Percentiles rank a stretch among this genome's conserved stretches.
Evolutionary conservation across 2,329 filamentous ascomycete species (phyloP).

Genomic region (Coniochaeta hoffmannii): DNA sequence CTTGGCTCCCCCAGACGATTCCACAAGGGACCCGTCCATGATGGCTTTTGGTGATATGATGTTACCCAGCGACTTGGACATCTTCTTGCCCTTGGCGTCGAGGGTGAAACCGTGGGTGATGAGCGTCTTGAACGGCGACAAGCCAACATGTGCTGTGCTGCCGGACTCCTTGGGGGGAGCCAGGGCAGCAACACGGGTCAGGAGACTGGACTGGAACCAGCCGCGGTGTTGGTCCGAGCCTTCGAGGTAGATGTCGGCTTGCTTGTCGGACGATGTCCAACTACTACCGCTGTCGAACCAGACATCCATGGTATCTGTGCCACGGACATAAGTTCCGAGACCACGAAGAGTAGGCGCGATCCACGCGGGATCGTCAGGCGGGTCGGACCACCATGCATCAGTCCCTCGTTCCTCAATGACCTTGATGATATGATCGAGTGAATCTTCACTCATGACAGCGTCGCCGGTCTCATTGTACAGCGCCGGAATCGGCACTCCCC

Average conservation of each 20-base stretch:
- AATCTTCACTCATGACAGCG: conserved; percentile 71
- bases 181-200: conserved; percentile 72
- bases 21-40: conserved; percentile 74
- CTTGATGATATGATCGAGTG: conserved; percentile 76
- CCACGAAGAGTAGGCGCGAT: conserved; percentile 54
- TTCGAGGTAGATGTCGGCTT: conserved; percentile 84
- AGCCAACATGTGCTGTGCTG: conserved; percentile 20
- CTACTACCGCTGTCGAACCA: conserved; percentile 99
- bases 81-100: conserved; percentile 86
- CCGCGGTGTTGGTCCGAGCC: conserved; percentile 94
- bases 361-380: conserved; percentile 69
- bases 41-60: conserved; percentile 74
- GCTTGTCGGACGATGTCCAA: conserved; percentile 58
- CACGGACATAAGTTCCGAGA: conserved; percentile 57
- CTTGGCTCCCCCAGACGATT: conserved; percentile 55
- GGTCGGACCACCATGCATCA: conserved; percentile 93
- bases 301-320: conserved; percentile 96
- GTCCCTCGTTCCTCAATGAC: conserved; percentile 71
- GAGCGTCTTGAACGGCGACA: conserved; percentile 75
- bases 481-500: conserved; percentile 94
- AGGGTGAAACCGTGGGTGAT: conserved; percentile 94
- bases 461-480: conserved; percentile 68
- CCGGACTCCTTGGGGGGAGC: conserved; percentile 27
- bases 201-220: conserved; percentile 95
- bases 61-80: conserved; percentile 97